Evolutionary conservation across 495 filamentous ascomycete species (phyloP).

Genomic region (Penicillium alfredii): DNA sequence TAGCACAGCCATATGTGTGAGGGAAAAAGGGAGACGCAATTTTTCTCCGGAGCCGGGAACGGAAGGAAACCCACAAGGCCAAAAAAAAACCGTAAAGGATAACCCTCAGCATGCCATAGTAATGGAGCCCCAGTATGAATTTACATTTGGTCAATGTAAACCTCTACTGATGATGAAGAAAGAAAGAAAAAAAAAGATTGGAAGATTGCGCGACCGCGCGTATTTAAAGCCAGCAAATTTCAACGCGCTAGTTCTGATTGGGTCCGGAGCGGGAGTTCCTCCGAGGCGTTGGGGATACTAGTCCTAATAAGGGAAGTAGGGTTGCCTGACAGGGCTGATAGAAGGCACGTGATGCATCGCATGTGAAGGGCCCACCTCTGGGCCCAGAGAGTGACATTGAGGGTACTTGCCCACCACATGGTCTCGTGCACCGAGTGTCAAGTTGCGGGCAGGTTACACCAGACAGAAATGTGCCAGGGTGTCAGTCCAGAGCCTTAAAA

Average conservation of each 20-base stretch:
- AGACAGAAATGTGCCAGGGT: too few relatives aligned
- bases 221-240: constrained; percentile 21
- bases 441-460: too few relatives aligned
- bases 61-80: constrained; percentile 44
- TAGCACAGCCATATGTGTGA: constrained; percentile 44
- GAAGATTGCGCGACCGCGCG: constrained; percentile 1
- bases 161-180: constrained; percentile 49
- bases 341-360: too few relatives aligned
- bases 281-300: constrained; percentile 7
- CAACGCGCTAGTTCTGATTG: constrained; percentile 24
- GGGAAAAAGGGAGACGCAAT: constrained; percentile 42
- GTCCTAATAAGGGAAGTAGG: constrained; percentile 6
- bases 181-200: constrained; percentile 31
- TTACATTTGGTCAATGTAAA: constrained; percentile 45
- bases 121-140: constrained; percentile 38
- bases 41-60: constrained; percentile 45
- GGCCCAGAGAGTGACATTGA: too few relatives aligned
- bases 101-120: constrained; percentile 47
- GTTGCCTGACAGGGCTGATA: constrained; percentile 15
- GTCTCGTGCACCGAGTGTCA: too few relatives aligned
- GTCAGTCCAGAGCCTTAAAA: too few relatives aligned
- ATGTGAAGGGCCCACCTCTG: constrained; percentile 4
- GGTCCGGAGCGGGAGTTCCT: constrained; percentile 12
- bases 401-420: too few relatives aligned
- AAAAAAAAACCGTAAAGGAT: constrained; percentile 35